Base-by-base conservation (phyloP, 768 basidiomycete genomes). In the Phylloporus sp. region DNA sequence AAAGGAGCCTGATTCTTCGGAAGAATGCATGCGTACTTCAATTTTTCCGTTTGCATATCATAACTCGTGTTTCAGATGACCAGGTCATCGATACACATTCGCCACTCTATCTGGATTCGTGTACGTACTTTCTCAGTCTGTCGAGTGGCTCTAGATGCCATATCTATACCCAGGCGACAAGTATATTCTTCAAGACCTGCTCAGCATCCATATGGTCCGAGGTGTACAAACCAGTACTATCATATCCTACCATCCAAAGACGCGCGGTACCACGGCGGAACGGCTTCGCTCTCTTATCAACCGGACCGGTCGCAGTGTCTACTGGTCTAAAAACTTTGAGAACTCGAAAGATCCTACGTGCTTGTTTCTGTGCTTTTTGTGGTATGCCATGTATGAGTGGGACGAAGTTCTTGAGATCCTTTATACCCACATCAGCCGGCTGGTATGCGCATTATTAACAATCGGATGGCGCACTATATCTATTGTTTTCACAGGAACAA, bases 361-460 rank as follows among this genome's bases (percentile, higher is more conserved):
- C 45, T 54, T 81, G 9, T 65, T 81, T 36, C 52, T 82, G 6
- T 69, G 74, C 33, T 65, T 74, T 22, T 59, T 82, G 37, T 82
- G 81, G 81, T 79, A 80, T 53, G 73, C 77, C 1, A 61, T 81
- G 18, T 82, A 82, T 53, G 69, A 78, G 2, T 82, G 81, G 79
- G 81, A 82, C 44, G 79, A 82, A 56, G 65, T 77, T 4, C 67
- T 81, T 24, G 79, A 81, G 57, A 54, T 60, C 6, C 57, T 82
- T 24, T 79, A 77, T 52, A 48, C 58, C 9, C 76, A 82, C 49
- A 72, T 81, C 20, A 74, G 72, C 48, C 61, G 50, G 24, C 56
- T 82, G 70, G 78, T 80, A 57, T 36, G 76, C 15, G 22, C 5
- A 7, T 8, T 37, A 5, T 5, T 22, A 9, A 22, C 6, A 3